phyloP scores from a whole-genome alignment of 352 stramenopile genomes.

The Thraustochytrium sp. region DNA sequence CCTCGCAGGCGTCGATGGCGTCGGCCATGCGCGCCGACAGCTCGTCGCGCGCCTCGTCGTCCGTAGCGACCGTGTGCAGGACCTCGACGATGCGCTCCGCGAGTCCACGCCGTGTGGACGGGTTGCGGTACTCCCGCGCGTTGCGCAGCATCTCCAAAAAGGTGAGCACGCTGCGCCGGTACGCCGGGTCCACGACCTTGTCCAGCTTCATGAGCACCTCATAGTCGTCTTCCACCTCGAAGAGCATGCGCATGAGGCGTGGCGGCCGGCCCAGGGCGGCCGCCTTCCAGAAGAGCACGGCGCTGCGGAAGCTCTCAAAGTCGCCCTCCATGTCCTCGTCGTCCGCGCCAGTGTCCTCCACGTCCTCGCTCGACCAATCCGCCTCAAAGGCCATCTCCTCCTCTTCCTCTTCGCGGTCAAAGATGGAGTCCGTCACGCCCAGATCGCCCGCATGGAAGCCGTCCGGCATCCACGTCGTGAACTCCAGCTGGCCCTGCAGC shows the following conservation, averaged over 20 bases:
- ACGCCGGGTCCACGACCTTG: background rate
- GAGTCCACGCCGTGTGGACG: background rate
- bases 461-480: background rate
- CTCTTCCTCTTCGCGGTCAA: conserved; percentile 22
- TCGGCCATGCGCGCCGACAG: conserved; percentile 10
- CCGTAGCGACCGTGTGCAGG: background rate
- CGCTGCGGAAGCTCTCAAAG: background rate
- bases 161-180: background rate
- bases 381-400: background rate
- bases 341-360: background rate
- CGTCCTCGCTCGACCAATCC: background rate
- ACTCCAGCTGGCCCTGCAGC: background rate
- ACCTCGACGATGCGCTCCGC: conserved; percentile 4
- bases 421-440: background rate
- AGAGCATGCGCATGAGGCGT: background rate
- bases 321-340: background rate
- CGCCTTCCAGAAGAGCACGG: conserved; percentile 11
- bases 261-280: background rate
- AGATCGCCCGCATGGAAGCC: background rate
- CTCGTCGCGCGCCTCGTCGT: background rate
- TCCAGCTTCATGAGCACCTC: background rate
- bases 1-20: conserved; percentile 14
- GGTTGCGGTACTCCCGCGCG: background rate
- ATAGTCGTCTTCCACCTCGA: background rate
- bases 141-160: conserved; percentile 16